Evolutionary conservation across 2,329 filamentous ascomycete genomes (phyloP).

Genomic region (Colletotrichum liaoningense): DNA sequence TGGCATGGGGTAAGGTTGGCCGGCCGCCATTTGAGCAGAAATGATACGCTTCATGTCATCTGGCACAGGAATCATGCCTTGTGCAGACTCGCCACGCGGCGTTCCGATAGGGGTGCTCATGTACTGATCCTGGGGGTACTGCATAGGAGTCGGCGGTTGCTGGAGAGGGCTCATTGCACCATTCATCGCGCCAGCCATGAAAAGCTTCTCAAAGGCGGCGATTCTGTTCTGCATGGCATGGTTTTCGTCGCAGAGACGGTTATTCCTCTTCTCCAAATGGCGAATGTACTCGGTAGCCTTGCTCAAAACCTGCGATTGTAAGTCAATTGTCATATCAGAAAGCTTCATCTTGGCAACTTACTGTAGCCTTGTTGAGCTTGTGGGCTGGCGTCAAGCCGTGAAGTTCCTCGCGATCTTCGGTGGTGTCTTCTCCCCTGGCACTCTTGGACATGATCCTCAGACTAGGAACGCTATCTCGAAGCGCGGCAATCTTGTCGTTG

Average conservation of each 20-base stretch:
- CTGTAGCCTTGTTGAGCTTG: conserved; percentile 98
- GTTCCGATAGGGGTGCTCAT: conserved; percentile 57
- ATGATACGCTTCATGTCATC: conserved; percentile 74
- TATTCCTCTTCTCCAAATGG: conserved; percentile 92
- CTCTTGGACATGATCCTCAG: conserved; percentile 85
- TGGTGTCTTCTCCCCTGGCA: conserved; percentile 73
- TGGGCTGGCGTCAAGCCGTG: conserved; percentile 88
- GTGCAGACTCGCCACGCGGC: conserved; percentile 55
- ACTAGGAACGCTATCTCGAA: conserved; percentile 92
- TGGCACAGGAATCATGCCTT: conserved; percentile 74
- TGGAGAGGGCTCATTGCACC: conserved; percentile 66
- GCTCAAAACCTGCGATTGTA: conserved; percentile 73
- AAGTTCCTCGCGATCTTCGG: conserved; percentile 81
- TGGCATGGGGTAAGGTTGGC: conserved; percentile 64
- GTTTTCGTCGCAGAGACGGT: conserved; percentile 85
- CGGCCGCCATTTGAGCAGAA: conserved; percentile 65
- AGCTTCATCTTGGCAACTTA: conserved; percentile 44
- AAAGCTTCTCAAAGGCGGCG: conserved; percentile 80
- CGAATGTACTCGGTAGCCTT: conserved; percentile 97
- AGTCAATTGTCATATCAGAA: neutral
- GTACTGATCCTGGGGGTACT: conserved; percentile 61
- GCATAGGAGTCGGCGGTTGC: conserved; percentile 64
- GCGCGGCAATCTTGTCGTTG: conserved; percentile 95
- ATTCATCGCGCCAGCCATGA: conserved; percentile 80
- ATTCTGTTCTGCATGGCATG: conserved; percentile 81